These are phyloP conservation scores for Penicillium concentricum DNA, from an alignment of 2,329 filamentous ascomycete species.

Conservation along the genomic window DNA sequence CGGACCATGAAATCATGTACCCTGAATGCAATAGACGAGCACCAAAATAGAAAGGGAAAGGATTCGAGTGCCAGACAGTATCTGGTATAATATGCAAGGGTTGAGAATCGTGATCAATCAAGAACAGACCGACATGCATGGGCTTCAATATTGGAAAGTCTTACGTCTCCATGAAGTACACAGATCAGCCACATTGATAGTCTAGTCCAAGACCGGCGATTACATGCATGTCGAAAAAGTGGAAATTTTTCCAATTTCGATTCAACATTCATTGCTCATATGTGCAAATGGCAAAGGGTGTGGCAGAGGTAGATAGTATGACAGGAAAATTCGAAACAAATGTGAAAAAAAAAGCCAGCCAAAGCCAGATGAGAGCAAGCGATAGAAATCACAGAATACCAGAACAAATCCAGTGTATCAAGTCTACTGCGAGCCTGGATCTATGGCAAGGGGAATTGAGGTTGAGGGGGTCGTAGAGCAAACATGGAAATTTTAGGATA, in stretches of 20 bases:
- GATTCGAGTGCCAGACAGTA: neutral
- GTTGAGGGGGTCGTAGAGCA: neutral
- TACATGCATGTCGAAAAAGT: slow-evolving; percentile 6
- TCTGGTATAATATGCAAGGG: neutral
- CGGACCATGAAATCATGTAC: neutral
- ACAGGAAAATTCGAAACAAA: slow-evolving; percentile 4
- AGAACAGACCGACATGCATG: neutral
- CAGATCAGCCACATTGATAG: slow-evolving; percentile 2
- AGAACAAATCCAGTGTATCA: slow-evolving; percentile 15
- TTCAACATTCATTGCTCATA: slow-evolving; percentile 15
- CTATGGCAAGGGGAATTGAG: slow-evolving; percentile 7
- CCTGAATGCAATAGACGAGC: neutral
- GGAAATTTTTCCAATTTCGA: slow-evolving; percentile 5
- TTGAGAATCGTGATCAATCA: neutral
- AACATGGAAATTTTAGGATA: slow-evolving; percentile 7
- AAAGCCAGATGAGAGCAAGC: slow-evolving; percentile 10
- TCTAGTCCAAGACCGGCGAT: slow-evolving; percentile 1
- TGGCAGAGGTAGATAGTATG: slow-evolving; percentile 16
- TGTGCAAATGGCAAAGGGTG: slow-evolving; percentile 29
- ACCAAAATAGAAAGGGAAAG: neutral
- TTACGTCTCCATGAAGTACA: neutral
- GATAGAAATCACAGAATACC: slow-evolving; percentile 15
- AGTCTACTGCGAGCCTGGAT: slow-evolving; percentile 21
- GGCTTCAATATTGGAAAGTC: neutral
- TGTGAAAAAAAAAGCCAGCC: slow-evolving; percentile 11